These are phyloP conservation scores for Sporothrix schenckii DNA, from an alignment of 2,329 filamentous ascomycete genomes.

Conservation along the genomic window DNA sequence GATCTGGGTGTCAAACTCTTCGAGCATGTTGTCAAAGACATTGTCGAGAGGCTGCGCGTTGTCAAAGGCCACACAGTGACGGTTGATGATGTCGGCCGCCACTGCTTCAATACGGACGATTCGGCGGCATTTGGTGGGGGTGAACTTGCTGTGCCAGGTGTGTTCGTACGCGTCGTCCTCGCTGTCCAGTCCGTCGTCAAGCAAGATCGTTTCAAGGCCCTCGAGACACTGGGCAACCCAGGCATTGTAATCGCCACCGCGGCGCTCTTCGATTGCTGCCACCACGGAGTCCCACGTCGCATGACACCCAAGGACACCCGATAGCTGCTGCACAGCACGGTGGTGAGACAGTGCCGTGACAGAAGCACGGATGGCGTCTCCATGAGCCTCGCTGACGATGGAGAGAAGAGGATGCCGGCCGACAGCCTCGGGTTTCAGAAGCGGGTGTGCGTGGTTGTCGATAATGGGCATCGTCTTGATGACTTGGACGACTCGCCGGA, in stretches of 20 bases:
- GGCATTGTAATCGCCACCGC: slow-evolving; percentile 52
- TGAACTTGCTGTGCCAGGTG: slow-evolving; percentile 67
- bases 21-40: slow-evolving; percentile 51
- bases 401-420: slow-evolving; percentile 56
- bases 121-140: slow-evolving; percentile 65
- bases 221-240: slow-evolving; percentile 67
- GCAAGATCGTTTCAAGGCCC: slow-evolving; percentile 72
- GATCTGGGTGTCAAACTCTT: slow-evolving; percentile 58
- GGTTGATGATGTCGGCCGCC: slow-evolving; percentile 63
- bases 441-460: slow-evolving; percentile 73
- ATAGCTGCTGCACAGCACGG: slow-evolving; percentile 69
- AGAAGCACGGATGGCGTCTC: slow-evolving; percentile 65
- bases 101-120: slow-evolving; percentile 78
- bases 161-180: slow-evolving; percentile 61
- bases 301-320: slow-evolving; percentile 64
- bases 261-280: slow-evolving; percentile 49
- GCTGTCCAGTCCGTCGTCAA: slow-evolving; percentile 74
- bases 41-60: slow-evolving; percentile 44
- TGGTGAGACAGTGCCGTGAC: slow-evolving; percentile 68
- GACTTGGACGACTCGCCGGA: slow-evolving; percentile 44
- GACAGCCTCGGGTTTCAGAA: slow-evolving; percentile 58
- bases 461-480: slow-evolving; percentile 65
- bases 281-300: slow-evolving; percentile 62
- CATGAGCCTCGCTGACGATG: slow-evolving; percentile 73
- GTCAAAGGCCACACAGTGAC: slow-evolving; percentile 44